phyloP scores from a whole-genome alignment of 2,329 filamentous ascomycete species.

The Fusarium mangiferae region DNA sequence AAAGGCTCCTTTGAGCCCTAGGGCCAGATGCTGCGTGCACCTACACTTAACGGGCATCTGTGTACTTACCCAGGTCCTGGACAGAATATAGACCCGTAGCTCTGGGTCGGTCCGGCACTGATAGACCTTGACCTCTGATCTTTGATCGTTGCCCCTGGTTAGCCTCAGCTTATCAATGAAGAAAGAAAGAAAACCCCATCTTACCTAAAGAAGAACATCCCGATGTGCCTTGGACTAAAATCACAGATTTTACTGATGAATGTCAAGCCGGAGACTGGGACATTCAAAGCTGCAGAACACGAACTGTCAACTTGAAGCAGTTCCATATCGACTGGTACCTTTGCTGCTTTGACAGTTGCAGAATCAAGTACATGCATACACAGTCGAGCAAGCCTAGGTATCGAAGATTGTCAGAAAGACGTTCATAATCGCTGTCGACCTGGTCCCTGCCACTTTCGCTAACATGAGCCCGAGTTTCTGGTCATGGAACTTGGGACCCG shows the following conservation, averaged over 20 bases:
- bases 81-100: conserved; percentile 14
- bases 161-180: conserved; percentile 19
- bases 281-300: neutral
- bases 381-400: conserved; percentile 4
- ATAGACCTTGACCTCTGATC: conserved; percentile 25
- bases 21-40: conserved; percentile 8
- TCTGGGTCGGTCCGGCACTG: conserved; percentile 40
- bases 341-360: conserved; percentile 26
- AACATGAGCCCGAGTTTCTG: conserved; percentile 43
- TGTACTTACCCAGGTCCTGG: neutral
- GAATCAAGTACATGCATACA: neutral
- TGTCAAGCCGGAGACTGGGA: neutral
- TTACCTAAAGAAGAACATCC: neutral
- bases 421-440: conserved; percentile 27
- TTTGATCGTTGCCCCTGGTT: conserved; percentile 24
- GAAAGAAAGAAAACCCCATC: neutral
- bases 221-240: neutral
- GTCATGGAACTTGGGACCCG: conserved; percentile 40
- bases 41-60: neutral
- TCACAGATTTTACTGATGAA: neutral
- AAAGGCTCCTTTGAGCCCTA: conserved; percentile 2
- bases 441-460: conserved; percentile 41
- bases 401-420: conserved; percentile 14
- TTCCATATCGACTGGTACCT: conserved; percentile 18
- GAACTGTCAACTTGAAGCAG: neutral